Conservation (phyloP, 257 asterid genomes). For the Nicotiana tabacum region DNA sequence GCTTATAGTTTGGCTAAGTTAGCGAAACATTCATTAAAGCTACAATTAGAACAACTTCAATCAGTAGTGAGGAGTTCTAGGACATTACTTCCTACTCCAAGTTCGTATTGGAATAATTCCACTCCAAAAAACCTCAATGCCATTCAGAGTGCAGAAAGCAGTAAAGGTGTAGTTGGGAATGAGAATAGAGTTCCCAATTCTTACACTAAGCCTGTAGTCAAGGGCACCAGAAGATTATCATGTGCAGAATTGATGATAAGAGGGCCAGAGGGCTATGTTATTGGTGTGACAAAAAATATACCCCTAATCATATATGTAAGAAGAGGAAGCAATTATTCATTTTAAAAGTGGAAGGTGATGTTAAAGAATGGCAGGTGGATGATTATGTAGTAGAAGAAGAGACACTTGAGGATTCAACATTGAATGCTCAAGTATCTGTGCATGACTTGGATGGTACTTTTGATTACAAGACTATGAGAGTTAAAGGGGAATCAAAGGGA, state of each 20-base stretch:
- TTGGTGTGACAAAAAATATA: not conserved
- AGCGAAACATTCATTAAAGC: not conserved
- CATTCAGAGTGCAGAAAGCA: too few relatives aligned
- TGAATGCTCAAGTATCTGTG: not conserved
- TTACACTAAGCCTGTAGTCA: too few relatives aligned
- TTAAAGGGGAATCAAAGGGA: not conserved
- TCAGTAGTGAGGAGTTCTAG: not conserved
- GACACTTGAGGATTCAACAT: not conserved
- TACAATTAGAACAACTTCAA: not conserved
- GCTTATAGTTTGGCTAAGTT: not conserved
- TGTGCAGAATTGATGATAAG: too few relatives aligned
- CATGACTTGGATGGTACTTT: not conserved
- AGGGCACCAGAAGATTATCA: too few relatives aligned
- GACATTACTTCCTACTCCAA: not conserved
- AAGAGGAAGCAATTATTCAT: not conserved
- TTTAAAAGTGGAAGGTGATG: not conserved
- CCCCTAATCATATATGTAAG: not conserved
- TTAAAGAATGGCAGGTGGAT: not conserved
- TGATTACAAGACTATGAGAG: not conserved
- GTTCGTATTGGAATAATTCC: too few relatives aligned
- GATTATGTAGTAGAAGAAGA: not conserved
- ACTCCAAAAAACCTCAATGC: too few relatives aligned
- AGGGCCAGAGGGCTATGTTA: too few relatives aligned
- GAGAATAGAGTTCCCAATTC: too few relatives aligned
- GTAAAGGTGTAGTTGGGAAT: too few relatives aligned